Percentiles rank a stretch among this genome's conserved stretches.
Conservation (phyloP, 2,329 filamentous ascomycete species). For the Nothophaeocryptopus gaeumannii region DNA sequence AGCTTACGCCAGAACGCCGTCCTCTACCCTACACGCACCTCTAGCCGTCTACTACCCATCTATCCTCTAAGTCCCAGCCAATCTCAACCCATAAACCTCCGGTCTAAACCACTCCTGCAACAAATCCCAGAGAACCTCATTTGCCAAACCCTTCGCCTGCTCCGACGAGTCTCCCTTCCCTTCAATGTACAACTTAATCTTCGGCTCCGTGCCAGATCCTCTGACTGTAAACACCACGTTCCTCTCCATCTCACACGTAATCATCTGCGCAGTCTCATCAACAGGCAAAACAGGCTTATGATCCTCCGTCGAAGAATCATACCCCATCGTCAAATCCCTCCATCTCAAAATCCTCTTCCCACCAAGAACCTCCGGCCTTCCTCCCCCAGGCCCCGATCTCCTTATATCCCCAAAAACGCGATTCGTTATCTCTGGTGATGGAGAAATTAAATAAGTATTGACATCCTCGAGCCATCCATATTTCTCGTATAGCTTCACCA, state of each 20-base stretch:
- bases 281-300: constrained; percentile 55
- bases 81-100: constrained; percentile 28
- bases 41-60: background rate
- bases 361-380: constrained; percentile 42
- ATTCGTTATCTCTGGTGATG: constrained; percentile 51
- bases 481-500: constrained; percentile 55
- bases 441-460: constrained; percentile 63
- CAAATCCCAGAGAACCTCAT: constrained; percentile 47
- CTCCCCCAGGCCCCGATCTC: constrained; percentile 29
- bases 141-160: constrained; percentile 44
- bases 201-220: constrained; percentile 64
- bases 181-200: constrained; percentile 62
- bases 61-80: constrained; percentile 24
- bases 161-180: constrained; percentile 42
- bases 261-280: constrained; percentile 60
- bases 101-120: constrained; percentile 49
- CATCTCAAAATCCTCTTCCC: constrained; percentile 54
- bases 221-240: constrained; percentile 58
- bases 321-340: constrained; percentile 61
- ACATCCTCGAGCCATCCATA: constrained; percentile 62
- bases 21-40: no score
- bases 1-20: no score
- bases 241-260: constrained; percentile 59
- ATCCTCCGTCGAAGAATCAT: constrained; percentile 55
- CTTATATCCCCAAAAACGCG: constrained; percentile 57